phyloP scores from a whole-genome alignment of 371 early-diverging fungal genomes.

The Synchytrium microbalum region DNA sequence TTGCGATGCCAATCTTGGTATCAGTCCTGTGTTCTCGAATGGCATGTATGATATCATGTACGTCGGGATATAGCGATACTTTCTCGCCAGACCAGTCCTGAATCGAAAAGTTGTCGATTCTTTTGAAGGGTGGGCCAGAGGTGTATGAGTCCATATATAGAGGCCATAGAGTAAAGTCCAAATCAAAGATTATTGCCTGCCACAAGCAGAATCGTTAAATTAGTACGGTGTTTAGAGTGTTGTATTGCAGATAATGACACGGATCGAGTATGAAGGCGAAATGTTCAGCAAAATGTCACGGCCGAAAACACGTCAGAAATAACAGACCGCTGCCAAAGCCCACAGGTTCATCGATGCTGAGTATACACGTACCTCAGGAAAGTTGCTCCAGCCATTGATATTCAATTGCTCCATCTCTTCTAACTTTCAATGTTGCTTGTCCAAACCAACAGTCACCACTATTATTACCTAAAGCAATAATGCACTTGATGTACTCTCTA shows the following conservation, averaged over 20 bases:
- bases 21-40: background rate
- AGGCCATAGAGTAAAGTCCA: constrained; percentile 13
- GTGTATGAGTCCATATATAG: constrained; percentile 9
- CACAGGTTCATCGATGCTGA: too few species aligned
- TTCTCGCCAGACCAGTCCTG: background rate
- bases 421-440: too few species aligned
- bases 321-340: too few species aligned
- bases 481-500: constrained; percentile 94
- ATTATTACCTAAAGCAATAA: constrained; percentile 28
- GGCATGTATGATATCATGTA: background rate
- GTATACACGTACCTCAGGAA: background rate
- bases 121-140: constrained; percentile 7
- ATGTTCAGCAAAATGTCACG: too few species aligned
- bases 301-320: too few species aligned
- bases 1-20: background rate
- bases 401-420: background rate
- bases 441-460: too few species aligned
- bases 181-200: constrained; percentile 9
- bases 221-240: too few species aligned
- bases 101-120: background rate
- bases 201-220: too few species aligned
- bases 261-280: too few species aligned
- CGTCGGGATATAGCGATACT: background rate
- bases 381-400: background rate
- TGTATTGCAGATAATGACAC: too few species aligned